Conservation (phyloP, 2,329 filamentous ascomycete genomes). For the Trichoderma sp. region DNA sequence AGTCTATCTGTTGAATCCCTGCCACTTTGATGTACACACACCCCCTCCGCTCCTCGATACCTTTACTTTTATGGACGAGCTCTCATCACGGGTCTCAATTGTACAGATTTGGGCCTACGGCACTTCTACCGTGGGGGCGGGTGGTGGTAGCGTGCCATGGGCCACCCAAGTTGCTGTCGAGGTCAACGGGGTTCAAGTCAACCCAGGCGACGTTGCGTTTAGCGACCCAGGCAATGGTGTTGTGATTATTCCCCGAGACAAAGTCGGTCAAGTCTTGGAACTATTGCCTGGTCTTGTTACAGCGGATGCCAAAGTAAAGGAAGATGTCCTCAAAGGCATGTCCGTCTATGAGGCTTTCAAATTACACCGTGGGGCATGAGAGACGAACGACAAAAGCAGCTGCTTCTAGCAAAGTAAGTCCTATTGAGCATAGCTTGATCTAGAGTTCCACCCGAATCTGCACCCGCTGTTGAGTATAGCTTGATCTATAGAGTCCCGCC, state of each 20-base stretch:
- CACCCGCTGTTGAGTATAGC: background rate
- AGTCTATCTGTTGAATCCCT: conserved; percentile 32
- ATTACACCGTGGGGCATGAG: conserved; percentile 48
- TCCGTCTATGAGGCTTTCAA: conserved; percentile 68
- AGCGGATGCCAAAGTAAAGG: conserved; percentile 63
- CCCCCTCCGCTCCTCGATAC: background rate
- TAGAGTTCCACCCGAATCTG: background rate
- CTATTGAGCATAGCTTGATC: conserved; percentile 29
- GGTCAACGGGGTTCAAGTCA: conserved; percentile 46
- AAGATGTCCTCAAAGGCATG: conserved; percentile 63
- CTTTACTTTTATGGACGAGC: background rate
- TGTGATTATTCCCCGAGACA: conserved; percentile 64
- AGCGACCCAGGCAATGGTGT: conserved; percentile 70
- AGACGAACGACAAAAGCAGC: background rate
- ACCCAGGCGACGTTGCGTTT: conserved; percentile 67
- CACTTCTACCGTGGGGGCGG: conserved; percentile 59
- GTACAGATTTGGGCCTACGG: conserved; percentile 57
- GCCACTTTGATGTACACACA: background rate
- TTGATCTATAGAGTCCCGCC: background rate
- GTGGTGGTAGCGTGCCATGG: conserved; percentile 58
- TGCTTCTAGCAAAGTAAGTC: background rate
- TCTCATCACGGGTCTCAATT: conserved; percentile 24
- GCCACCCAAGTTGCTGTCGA: conserved; percentile 50
- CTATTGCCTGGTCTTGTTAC: conserved; percentile 54
- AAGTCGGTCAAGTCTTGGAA: conserved; percentile 61